These are phyloP conservation scores for Boletus rubescentipes DNA, from an alignment of 768 basidiomycete genomes.

Conservation along the genomic window DNA sequence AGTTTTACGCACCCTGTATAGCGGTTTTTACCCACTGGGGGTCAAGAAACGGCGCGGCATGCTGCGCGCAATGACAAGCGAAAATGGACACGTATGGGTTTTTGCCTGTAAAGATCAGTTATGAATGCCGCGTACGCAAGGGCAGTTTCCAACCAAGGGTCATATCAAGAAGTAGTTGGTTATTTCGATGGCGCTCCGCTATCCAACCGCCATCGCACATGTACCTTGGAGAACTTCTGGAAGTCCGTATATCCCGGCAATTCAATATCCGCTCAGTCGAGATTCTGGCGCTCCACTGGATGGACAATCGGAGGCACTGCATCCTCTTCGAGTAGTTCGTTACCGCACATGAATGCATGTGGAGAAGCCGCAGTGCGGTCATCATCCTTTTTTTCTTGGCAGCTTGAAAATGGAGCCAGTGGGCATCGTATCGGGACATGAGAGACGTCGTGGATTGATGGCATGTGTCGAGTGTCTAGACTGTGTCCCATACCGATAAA, in stretches of 20 bases:
- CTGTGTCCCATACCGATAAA: conserved; percentile 7
- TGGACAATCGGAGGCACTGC: conserved; percentile 8
- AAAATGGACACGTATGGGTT: conserved; percentile 11
- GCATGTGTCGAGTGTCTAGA: conserved; percentile 20
- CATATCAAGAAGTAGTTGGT: conserved; percentile 6
- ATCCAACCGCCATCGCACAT: conserved; percentile 17
- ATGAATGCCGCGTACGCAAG: conserved; percentile 26
- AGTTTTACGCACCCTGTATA: conserved; percentile 14
- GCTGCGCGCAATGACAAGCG: conserved; percentile 17
- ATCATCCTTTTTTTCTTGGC: conserved; percentile 6
- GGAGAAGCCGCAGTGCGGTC: conserved; percentile 6
- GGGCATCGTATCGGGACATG: conserved; percentile 7
- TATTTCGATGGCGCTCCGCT: conserved; percentile 17
- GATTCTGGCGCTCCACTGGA: conserved; percentile 25
- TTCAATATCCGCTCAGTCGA: conserved; percentile 35
- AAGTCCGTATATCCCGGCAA: conserved; percentile 28
- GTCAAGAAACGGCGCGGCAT: conserved; percentile 15
- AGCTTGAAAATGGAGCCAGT: not conserved
- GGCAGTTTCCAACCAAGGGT: conserved; percentile 7
- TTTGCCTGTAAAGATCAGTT: conserved; percentile 15
- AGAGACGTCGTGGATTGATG: conserved; percentile 11
- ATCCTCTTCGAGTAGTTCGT: conserved; percentile 19
- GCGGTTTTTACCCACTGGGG: not conserved
- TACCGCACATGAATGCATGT: conserved; percentile 7
- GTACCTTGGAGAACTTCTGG: conserved; percentile 22